phyloP scores from a whole-genome alignment of 805 yeast species.

The Zygotorulaspora danielsina region DNA sequence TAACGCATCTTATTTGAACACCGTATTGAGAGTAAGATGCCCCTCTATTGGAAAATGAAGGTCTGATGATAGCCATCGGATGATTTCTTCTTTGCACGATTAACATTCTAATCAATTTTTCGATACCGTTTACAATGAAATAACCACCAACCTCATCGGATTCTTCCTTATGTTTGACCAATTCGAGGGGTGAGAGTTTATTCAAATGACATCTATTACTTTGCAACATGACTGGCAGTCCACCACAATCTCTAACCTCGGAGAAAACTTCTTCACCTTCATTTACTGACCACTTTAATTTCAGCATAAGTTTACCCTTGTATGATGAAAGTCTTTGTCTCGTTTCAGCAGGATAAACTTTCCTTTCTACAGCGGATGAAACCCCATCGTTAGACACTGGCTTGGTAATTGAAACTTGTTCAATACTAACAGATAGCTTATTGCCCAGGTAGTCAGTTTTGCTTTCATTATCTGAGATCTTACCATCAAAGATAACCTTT shows the following conservation, averaged over 20 bases:
- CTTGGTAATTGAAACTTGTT: constrained; percentile 78
- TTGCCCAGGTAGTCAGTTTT: constrained; percentile 74
- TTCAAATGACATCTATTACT: constrained; percentile 90
- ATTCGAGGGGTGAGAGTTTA: constrained; percentile 73
- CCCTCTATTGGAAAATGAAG: constrained; percentile 92
- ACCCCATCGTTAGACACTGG: constrained; percentile 59
- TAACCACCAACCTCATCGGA: constrained; percentile 96
- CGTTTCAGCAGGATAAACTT: constrained; percentile 78
- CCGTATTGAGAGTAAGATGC: constrained; percentile 83
- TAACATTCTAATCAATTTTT: constrained; percentile 92
- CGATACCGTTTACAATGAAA: constrained; percentile 94
- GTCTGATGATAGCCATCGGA: constrained; percentile 96
- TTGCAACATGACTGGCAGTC: constrained; percentile 84
- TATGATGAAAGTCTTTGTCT: constrained; percentile 87
- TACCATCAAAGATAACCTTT: constrained; percentile 77
- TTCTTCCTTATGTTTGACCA: constrained; percentile 79
- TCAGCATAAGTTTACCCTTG: constrained; percentile 70
- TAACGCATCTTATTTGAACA: constrained; percentile 87
- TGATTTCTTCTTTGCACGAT: constrained; percentile 97
- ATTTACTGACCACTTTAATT: constrained; percentile 81
- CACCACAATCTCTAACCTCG: constrained; percentile 88
- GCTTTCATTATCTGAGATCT: constrained; percentile 17
- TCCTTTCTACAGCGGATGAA: constrained; percentile 66
- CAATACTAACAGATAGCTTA: constrained; percentile 79
- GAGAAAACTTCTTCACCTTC: constrained; percentile 70